A percentile compares a stretch with the other conserved stretches of the same genome.
phyloP scores from a whole-genome alignment of 2,329 filamentous ascomycete species.

The Aspergillus hiratsukae region DNA sequence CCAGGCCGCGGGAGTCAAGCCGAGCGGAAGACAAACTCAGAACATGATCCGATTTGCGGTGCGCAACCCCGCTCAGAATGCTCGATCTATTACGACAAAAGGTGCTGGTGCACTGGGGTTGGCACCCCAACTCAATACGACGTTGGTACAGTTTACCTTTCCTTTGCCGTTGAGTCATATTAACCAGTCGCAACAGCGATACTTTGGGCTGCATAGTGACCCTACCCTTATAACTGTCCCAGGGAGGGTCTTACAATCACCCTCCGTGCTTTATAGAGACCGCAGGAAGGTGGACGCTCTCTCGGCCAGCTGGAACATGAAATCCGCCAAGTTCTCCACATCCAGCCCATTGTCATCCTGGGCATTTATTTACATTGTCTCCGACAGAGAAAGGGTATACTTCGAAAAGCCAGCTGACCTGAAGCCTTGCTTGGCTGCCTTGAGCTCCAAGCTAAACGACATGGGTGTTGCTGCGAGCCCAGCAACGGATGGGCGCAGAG shows the following conservation, averaged over 20 bases:
- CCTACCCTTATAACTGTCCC: slow-evolving; percentile 38
- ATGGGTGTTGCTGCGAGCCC: slow-evolving; percentile 22
- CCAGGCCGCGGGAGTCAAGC: slow-evolving; percentile 58
- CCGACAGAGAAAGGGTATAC: background rate
- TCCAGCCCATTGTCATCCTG: slow-evolving; percentile 37
- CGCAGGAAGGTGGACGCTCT: slow-evolving; percentile 5
- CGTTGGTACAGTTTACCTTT: too few relatives aligned
- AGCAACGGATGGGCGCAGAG: slow-evolving; percentile 7
- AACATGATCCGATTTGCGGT: slow-evolving; percentile 71
- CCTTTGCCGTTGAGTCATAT: too few relatives aligned
- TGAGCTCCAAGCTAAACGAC: slow-evolving; percentile 19
- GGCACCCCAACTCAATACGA: slow-evolving; percentile 36
- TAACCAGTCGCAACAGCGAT: too few relatives aligned
- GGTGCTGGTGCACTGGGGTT: slow-evolving; percentile 56
- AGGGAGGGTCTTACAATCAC: too few relatives aligned
- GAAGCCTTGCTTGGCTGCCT: slow-evolving; percentile 8
- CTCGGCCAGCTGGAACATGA: slow-evolving; percentile 68
- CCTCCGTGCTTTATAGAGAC: too few relatives aligned
- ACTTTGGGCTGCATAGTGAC: background rate
- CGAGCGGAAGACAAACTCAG: slow-evolving; percentile 58
- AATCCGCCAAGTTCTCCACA: slow-evolving; percentile 51
- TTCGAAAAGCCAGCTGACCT: slow-evolving; percentile 9
- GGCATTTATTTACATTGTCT: slow-evolving; percentile 25
- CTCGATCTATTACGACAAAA: slow-evolving; percentile 57
- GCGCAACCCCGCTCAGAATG: slow-evolving; percentile 62